Conservation (phyloP, 1,284 basidiomycete genomes). For the Apiotrichum sp. region DNA sequence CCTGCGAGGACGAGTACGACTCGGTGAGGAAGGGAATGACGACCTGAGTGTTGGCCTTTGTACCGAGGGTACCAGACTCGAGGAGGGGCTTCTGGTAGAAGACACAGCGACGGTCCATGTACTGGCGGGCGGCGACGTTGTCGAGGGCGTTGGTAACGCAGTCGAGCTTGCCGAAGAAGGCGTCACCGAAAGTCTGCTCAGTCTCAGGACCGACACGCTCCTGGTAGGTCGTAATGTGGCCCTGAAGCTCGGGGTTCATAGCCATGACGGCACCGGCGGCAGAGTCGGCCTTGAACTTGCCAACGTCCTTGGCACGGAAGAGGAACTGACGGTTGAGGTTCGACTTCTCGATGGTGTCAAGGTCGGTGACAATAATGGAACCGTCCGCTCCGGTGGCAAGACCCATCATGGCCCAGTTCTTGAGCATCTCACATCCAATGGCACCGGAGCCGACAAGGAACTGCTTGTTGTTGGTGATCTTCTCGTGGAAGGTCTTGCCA, state of each 20-base stretch:
- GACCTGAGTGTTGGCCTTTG: conserved; percentile 97
- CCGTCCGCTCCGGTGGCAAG: conserved; percentile 76
- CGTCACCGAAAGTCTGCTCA: conserved; percentile 85
- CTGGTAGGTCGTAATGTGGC: conserved; percentile 84
- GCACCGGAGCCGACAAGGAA: conserved; percentile 98
- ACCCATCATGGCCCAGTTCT: conserved; percentile 99
- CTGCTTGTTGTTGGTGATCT: conserved; percentile 82
- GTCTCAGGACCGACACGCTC: conserved; percentile 91
- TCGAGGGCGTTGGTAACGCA: conserved; percentile 99
- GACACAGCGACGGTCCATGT: conserved; percentile 98
- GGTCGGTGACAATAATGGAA: conserved; percentile 87
- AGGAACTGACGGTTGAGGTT: conserved; percentile 98
- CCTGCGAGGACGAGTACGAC: conserved; percentile 96
- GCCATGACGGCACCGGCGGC: conserved; percentile 86
- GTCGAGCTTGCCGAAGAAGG: conserved; percentile 81
- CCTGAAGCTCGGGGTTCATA: conserved; percentile 91
- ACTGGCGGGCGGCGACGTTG: conserved; percentile 92
- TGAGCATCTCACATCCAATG: conserved; percentile 99
- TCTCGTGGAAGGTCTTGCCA: conserved; percentile 86
- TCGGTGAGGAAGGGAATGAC: conserved; percentile 93
- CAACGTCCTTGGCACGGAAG: conserved; percentile 93
- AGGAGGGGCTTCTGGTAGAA: conserved; percentile 95
- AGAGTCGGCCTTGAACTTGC: conserved; percentile 96
- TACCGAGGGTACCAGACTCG: conserved; percentile 96
- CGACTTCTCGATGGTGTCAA: conserved; percentile 99